Percentiles rank a stretch among this genome's conserved stretches.
These are phyloP conservation scores for Bathelium albidoporum DNA, from an alignment of 495 filamentous ascomycete genomes.

Conservation along the genomic window DNA sequence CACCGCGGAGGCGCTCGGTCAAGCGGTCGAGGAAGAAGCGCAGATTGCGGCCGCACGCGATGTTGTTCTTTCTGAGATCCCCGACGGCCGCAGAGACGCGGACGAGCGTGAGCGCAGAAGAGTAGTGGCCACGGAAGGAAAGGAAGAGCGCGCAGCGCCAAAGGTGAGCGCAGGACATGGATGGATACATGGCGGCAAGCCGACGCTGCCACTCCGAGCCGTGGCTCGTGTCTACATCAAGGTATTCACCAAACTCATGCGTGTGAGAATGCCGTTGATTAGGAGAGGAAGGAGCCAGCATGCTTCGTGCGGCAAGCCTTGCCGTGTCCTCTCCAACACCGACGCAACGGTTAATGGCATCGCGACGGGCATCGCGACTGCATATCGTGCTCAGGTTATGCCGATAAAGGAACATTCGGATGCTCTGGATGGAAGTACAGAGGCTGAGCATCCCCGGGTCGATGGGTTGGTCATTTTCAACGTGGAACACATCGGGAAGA, in stretches of 20 bases:
- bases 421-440: constrained; percentile 68
- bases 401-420: constrained; percentile 75
- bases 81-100: constrained; percentile 59
- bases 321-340: constrained; percentile 67
- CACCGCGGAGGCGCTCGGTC: constrained; percentile 44
- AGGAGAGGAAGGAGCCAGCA: constrained; percentile 9
- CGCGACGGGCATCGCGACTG: constrained; percentile 47
- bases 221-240: constrained; percentile 21
- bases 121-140: constrained; percentile 60
- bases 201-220: constrained; percentile 35
- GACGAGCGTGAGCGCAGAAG: constrained; percentile 60
- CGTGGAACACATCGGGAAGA: constrained; percentile 65
- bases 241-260: constrained; percentile 1
- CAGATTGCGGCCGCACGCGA: constrained; percentile 71
- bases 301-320: constrained; percentile 52
- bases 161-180: constrained; percentile 71
- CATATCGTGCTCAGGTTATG: constrained; percentile 79
- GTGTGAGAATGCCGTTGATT: constrained; percentile 1
- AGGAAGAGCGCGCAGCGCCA: constrained; percentile 84
- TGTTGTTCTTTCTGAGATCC: constrained; percentile 57
- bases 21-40: constrained; percentile 71
- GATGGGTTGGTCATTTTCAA: constrained; percentile 50
- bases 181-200: constrained; percentile 46
- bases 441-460: constrained; percentile 65
- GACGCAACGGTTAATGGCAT: constrained; percentile 70